Evolutionary conservation across 1,284 basidiomycete genomes (phyloP).

Genomic region (Apiotrichum domesticum): DNA sequence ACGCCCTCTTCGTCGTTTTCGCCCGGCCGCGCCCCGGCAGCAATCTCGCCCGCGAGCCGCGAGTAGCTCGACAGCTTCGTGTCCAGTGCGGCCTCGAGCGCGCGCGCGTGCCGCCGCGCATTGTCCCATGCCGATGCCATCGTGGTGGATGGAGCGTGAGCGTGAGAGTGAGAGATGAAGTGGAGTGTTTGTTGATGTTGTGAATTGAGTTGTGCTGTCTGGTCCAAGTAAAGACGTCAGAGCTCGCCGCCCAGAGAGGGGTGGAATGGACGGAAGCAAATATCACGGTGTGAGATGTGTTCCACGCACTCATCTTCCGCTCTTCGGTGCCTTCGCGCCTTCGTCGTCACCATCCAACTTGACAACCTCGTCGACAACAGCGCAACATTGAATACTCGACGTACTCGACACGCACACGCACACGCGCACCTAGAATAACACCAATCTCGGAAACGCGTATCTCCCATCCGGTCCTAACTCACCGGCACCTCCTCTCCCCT

Average conservation of each 20-base stretch:
- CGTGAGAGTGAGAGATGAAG: too few species aligned
- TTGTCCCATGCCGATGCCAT: constrained; percentile 42
- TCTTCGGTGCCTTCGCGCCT: neutral
- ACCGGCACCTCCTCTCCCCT: too few species aligned
- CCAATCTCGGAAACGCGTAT: too few species aligned
- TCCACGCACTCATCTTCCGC: neutral
- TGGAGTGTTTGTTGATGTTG: too few species aligned
- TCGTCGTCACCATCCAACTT: neutral
- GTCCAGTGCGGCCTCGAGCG: constrained; percentile 84
- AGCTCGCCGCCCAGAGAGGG: too few species aligned
- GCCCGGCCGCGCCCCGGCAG: constrained; percentile 31
- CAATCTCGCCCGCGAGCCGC: constrained; percentile 70
- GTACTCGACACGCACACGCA: too few species aligned
- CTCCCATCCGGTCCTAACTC: too few species aligned
- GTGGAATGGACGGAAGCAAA: neutral
- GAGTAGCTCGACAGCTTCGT: constrained; percentile 84
- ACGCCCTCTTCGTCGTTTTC: constrained; percentile 56
- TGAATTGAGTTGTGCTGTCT: too few species aligned
- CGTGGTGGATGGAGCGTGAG: too few species aligned
- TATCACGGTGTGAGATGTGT: neutral
- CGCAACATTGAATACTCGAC: neutral
- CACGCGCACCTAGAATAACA: too few species aligned
- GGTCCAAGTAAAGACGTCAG: too few species aligned
- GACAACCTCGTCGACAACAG: neutral
- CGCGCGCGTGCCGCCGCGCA: constrained; percentile 76